Evolutionary conservation across 1,284 basidiomycete species (phyloP), one percentile per base, ranked within the genome.

Genomic region (Ganoderma multipileum): DNA sequence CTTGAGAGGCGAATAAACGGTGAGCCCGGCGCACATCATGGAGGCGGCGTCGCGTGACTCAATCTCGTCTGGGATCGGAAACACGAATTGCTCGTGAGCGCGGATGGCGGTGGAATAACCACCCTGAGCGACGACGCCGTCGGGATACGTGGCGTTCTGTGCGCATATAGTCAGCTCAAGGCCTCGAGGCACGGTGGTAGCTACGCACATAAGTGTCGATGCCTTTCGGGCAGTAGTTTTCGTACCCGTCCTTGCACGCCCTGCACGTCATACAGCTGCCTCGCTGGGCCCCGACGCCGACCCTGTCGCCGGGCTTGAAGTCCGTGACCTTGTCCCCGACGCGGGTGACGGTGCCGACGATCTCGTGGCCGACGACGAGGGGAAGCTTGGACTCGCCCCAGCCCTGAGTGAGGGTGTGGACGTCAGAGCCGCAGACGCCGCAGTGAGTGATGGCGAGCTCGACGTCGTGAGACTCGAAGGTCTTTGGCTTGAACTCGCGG

Each of bases 41-140:
- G 85, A 82, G 0, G 81, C 81, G 14, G 81, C 89, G 68, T 88
- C 79, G 67, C 86, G 85, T 2, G 86, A 84, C 47, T 83, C 79
- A 65, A 93, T 79, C 12, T 75, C 82, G 5, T 91, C 86, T 0
- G 92, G 91, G 63, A 94, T 87, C 18, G 86, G 84, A 80, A 93
- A 92, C 55, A 91, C 90, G 76, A 90, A 93, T 70, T 84, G 86
- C 74, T 91, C 84, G 73, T 91, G 86, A 0, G 87, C 89, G 61
- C 91, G 87, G 71, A 91, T 87, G 71, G 85, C 86, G 41, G 88
- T 89, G 5, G 88, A 85, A 81, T 91, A 93, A 9, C 92, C 92
- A 64, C 88, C 89, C 68, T 85, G 82, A 66, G 84, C 82, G 74
- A 85, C 81, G 20, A 84, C 81, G 12, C 86, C 87, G 72, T 87